Evolutionary conservation across 1,284 basidiomycete genomes (phyloP), one percentile per base, ranked within the genome.

Genomic region (Rhodotorula glutinis): DNA sequence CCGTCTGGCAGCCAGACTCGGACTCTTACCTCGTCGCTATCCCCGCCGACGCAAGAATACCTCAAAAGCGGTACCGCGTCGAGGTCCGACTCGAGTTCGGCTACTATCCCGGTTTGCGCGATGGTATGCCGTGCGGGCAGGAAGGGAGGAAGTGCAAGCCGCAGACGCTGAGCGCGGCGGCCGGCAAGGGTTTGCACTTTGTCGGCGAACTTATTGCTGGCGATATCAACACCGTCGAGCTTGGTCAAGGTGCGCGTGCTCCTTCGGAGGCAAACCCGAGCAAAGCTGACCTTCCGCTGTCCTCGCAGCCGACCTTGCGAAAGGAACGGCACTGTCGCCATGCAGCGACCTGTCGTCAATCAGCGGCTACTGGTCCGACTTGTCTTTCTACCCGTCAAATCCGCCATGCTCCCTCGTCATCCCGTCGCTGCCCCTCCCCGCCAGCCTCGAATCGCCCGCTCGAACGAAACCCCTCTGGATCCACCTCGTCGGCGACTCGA

Each of bases 401-500:
- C 67, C 58, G 21, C 46, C 61, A 14, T 70, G 62, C 40, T 33
- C 55, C 1, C 60, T 63, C 62, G 40, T 56, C 27, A 61, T 46
- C 11, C 66, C 66, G 0, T 19, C 55, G 9, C 33, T 57, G 27
- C 63, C 62, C 1, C 19, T 63, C 1, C 43, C 64, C 11, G 4
- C 49, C 16, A 51, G 13, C 47, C 1, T 17, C 27, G 5, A 14
- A n/a, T 14, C 17, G 17, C 19, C 7, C 16, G 2, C 38, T n/a
- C 13, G 25, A 9, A 46, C 44, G 21, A 43, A 5, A 14, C 67
- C 67, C 3, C 23, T 66, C 46, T 72, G 70, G 70, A 46, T 72
- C 23, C 62, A 69, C 46, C 41, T 72, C 44, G 62, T 69, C 64
- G 70, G 70, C 44, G 70, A 72, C 33, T 72, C 70, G 23, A 72